These are phyloP conservation scores for Aquilaria sinensis DNA, from an alignment of 345 rosid genomes.

Conservation along the genomic window DNA sequence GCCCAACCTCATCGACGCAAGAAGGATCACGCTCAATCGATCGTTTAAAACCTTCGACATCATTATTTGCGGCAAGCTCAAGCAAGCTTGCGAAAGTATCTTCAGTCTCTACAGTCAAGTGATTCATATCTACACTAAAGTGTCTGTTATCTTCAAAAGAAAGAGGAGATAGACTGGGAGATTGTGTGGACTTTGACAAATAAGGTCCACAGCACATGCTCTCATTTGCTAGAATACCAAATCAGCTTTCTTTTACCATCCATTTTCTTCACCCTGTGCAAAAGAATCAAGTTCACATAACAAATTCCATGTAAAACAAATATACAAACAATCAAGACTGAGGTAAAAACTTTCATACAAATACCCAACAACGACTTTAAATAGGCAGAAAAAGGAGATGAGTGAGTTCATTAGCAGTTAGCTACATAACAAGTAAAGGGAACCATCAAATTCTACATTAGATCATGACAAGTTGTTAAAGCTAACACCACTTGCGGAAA, in stretches of 20 bases:
- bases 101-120: constrained; percentile 70
- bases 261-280: constrained; percentile 16
- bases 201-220: constrained; percentile 47
- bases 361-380: not conserved
- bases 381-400: too few relatives aligned
- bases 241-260: constrained; percentile 19
- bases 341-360: not conserved
- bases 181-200: constrained; percentile 28
- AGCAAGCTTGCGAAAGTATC: constrained; percentile 82
- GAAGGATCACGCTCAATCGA: constrained; percentile 58
- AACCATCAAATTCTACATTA: too few relatives aligned
- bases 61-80: constrained; percentile 93
- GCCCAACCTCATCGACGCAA: constrained; percentile 64
- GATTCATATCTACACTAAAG: constrained; percentile 50
- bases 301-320: not conserved
- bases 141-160: constrained; percentile 31
- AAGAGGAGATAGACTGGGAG: constrained; percentile 17
- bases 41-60: constrained; percentile 50
- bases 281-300: constrained; percentile 1
- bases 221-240: constrained; percentile 33
- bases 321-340: not conserved
- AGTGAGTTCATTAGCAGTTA: too few relatives aligned
- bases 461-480: too few relatives aligned
- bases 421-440: too few relatives aligned
- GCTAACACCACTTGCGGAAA: too few relatives aligned